These are phyloP conservation scores for Ricinus communis DNA, from an alignment of 345 rosid genomes.

Conservation along the genomic window DNA sequence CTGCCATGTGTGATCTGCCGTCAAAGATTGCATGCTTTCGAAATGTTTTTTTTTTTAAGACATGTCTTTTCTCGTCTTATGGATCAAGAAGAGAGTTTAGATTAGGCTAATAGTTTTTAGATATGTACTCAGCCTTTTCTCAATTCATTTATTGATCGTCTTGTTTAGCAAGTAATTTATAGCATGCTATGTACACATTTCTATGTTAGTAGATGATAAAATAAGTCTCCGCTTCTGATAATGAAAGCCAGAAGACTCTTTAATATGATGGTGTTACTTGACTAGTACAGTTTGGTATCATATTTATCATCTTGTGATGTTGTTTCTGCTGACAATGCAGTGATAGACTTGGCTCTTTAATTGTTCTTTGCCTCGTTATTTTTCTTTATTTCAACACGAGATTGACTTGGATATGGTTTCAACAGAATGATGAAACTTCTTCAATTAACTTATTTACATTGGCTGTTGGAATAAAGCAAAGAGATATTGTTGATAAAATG, in stretches of 20 bases:
- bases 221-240: background rate
- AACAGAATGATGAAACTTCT: constrained; percentile 32
- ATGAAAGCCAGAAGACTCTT: background rate
- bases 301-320: background rate
- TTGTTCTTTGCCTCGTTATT: background rate
- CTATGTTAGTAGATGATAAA: background rate
- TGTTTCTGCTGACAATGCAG: background rate
- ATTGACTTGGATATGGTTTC: constrained; percentile 5
- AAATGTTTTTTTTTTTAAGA: background rate
- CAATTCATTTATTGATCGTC: background rate
- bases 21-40: background rate
- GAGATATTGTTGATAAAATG: constrained; percentile 48
- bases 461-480: constrained; percentile 66
- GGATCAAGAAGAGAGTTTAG: background rate
- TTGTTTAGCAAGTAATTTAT: background rate
- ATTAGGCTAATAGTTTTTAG: background rate
- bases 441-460: constrained; percentile 43
- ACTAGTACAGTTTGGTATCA: background rate
- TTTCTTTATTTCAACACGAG: background rate
- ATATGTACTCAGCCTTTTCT: background rate
- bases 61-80: background rate
- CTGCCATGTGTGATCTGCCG: background rate
- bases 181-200: background rate
- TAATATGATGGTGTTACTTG: background rate
- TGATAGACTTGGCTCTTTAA: background rate